Evolutionary conservation across 306 rosid species (phyloP).

Genomic region (Glycine soja): DNA sequence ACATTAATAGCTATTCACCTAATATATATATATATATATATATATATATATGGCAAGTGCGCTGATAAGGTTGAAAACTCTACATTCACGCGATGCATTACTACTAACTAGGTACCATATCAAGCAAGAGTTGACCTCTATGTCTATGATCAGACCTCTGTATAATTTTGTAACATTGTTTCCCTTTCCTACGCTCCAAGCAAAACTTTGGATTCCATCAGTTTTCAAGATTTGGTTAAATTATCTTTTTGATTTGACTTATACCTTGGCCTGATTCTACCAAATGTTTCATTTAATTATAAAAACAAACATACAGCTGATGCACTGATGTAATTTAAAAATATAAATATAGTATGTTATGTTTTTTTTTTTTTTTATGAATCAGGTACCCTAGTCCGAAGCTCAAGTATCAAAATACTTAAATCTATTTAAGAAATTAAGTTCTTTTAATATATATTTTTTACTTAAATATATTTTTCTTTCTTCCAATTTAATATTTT

Average conservation of each 20-base stretch:
- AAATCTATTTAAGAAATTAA: too few species aligned
- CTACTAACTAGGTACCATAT: neutral
- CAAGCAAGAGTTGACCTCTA: constrained; percentile 39
- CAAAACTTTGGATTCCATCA: constrained; percentile 55
- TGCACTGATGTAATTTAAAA: neutral
- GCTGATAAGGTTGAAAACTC: constrained; percentile 25
- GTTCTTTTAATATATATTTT: too few species aligned
- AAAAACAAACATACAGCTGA: neutral
- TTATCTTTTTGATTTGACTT: constrained; percentile 47
- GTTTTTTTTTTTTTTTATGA: too few species aligned
- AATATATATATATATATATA: too few species aligned
- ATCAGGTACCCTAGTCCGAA: too few species aligned
- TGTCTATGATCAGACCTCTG: constrained; percentile 12
- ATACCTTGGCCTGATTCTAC: constrained; percentile 36
- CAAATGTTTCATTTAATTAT: neutral
- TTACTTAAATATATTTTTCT: too few species aligned
- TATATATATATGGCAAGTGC: neutral
- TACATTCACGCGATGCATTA: neutral
- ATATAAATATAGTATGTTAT: neutral
- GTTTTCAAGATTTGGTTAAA: constrained; percentile 20
- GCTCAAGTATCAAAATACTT: too few species aligned
- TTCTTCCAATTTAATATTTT: too few species aligned
- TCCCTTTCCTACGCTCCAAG: constrained; percentile 2
- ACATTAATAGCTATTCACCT: neutral
- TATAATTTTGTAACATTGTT: constrained; percentile 15